phyloP scores from a whole-genome alignment of 2,329 filamentous ascomycete species.

The Fonsecaea multimorphosa region DNA sequence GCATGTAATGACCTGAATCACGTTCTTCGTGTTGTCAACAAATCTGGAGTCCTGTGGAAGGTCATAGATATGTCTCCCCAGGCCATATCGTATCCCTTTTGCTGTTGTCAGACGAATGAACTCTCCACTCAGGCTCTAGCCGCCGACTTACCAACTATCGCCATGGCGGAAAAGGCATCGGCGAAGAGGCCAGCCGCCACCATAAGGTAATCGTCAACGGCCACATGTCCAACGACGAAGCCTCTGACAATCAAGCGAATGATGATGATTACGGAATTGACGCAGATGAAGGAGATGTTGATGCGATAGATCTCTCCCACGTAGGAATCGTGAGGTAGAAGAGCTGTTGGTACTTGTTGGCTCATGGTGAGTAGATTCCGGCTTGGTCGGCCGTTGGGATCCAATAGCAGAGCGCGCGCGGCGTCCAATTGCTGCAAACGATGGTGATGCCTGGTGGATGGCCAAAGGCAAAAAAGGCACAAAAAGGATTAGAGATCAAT shows the following conservation, averaged over 20 bases:
- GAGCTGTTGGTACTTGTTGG: slow-evolving; percentile 26
- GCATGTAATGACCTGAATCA: slow-evolving; percentile 34
- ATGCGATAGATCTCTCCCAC: slow-evolving; percentile 31
- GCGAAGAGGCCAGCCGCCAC: slow-evolving; percentile 34
- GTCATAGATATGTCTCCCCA: slow-evolving; percentile 43
- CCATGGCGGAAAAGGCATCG: slow-evolving; percentile 34
- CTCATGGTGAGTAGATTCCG: slow-evolving; percentile 23
- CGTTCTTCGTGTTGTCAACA: slow-evolving; percentile 36
- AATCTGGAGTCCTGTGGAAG: slow-evolving; percentile 38
- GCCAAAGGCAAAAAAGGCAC: slow-evolving; percentile 5
- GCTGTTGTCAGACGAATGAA: not conserved
- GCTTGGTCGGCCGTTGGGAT: not conserved
- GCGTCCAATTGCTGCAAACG: not conserved
- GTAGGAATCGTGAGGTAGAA: slow-evolving; percentile 33
- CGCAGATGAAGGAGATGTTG: slow-evolving; percentile 36
- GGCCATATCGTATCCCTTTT: slow-evolving; percentile 40
- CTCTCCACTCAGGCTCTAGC: not conserved
- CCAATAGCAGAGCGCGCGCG: slow-evolving; percentile 9
- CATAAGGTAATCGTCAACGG: slow-evolving; percentile 38
- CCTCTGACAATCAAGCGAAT: slow-evolving; percentile 32
- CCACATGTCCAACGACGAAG: slow-evolving; percentile 36
- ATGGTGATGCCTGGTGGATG: not conserved
- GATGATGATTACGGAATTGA: slow-evolving; percentile 30
- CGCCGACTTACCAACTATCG: slow-evolving; percentile 33
- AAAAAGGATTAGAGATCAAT: slow-evolving; percentile 1